Base-by-base conservation (phyloP, 2,329 filamentous ascomycete genomes). In the Geosmithia flava region DNA sequence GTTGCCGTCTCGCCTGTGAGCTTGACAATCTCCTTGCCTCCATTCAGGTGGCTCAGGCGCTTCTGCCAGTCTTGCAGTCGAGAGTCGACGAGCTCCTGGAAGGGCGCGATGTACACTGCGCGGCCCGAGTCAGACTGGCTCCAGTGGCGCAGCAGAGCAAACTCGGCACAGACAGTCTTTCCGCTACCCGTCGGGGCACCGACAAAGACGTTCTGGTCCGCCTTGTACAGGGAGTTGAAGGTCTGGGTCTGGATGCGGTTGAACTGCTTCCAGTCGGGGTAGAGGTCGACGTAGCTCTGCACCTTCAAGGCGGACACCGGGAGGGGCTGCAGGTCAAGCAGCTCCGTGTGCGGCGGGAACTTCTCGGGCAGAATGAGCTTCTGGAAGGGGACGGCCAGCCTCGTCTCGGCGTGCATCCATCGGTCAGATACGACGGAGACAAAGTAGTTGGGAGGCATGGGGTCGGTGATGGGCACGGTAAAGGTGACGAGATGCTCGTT, bases 361-460 rank as follows among this genome's bases (percentile, higher is more conserved):
- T 93, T 93, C 63, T 96, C 91, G 0, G 93, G 93, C 5, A 98
- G 75, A 42, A 95, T 85, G 27, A 98, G 74, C 63, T 96, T 96
- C 62, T 95, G 86, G 70, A 98, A 97, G 1, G 90, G 91, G 2
- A 98, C 85, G 0, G 91, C 85, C 48, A 98, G 72, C 61, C 90
- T 89, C 1, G 90, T 95, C 68, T 98, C 90, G 1, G 91, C 88
- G 62, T 95, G 88, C 88, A 98, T 96, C 93, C 93, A 98, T 55
- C 93, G 78, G 64, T 98, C 93, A 3, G 91, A 97, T 19, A 96
- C 70, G 40, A 98, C 79, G 0, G 89, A 93, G 58, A 98, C 88
- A 68, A 98, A 98, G 69, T 98, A 98, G 64, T 98, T 95, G 0
- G 94, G 93, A 15, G 93, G 93, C 86, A 97, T 95, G 0, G 94